phyloP scores from a whole-genome alignment of 2,329 filamentous ascomycete genomes.

The Epichloe sp. region DNA sequence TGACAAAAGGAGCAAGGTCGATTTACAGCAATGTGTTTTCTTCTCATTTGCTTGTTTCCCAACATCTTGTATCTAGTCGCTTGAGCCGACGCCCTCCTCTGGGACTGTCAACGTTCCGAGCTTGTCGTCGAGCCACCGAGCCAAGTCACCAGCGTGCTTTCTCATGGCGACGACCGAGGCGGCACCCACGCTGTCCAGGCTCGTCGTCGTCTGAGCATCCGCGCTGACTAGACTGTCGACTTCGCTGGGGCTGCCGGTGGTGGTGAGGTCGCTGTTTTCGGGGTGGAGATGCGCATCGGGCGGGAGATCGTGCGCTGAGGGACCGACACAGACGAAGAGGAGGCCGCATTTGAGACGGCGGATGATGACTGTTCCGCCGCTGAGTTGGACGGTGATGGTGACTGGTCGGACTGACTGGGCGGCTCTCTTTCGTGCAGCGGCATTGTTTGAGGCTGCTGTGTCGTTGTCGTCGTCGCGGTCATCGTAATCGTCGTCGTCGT shows the following conservation, averaged over 20 bases:
- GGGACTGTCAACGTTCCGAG: conserved; percentile 40
- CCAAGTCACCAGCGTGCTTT: conserved; percentile 45
- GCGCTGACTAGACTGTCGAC: conserved; percentile 34
- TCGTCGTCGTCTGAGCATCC: conserved; percentile 31
- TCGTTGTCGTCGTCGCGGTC: conserved; percentile 3
- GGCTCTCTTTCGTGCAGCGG: conserved; percentile 1
- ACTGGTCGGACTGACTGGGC: conserved; percentile 19
- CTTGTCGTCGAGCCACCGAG: conserved; percentile 46
- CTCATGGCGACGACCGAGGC: conserved; percentile 38
- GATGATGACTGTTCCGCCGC: conserved; percentile 45
- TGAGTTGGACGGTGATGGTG: conserved; percentile 45
- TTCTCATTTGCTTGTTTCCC: not conserved
- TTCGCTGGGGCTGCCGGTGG: conserved; percentile 26
- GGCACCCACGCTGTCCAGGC: conserved; percentile 24
- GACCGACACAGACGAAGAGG: conserved; percentile 48
- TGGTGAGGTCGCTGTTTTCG: conserved; percentile 21
- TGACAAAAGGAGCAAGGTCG: not conserved
- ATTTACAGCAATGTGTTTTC: not conserved
- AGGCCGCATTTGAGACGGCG: conserved; percentile 44
- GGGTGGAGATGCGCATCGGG: conserved; percentile 10
- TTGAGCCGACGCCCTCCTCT: conserved; percentile 32
- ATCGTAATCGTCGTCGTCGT: conserved; percentile 15
- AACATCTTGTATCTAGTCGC: not conserved
- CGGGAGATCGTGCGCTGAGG: conserved; percentile 19
- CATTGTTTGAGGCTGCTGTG: conserved; percentile 1